These are phyloP conservation scores for Podospora pseudocomata DNA, from an alignment of 495 filamentous ascomycete genomes.

Conservation along the genomic window DNA sequence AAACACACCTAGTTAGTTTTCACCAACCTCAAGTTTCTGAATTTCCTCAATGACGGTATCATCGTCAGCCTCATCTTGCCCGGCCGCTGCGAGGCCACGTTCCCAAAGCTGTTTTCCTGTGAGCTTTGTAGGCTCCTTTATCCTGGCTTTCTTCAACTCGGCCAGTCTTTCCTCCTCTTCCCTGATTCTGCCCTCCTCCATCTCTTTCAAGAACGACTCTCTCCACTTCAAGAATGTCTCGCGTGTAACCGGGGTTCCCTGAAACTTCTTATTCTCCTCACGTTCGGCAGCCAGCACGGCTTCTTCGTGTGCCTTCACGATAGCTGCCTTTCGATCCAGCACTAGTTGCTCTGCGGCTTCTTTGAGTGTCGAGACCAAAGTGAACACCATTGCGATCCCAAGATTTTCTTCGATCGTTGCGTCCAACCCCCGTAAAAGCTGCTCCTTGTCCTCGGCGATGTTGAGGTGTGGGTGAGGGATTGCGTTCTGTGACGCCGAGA, in stretches of 20 bases:
- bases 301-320: slow-evolving; percentile 60
- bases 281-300: slow-evolving; percentile 69
- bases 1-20: slow-evolving; percentile 19
- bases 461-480: slow-evolving; percentile 58
- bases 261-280: slow-evolving; percentile 94
- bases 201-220: slow-evolving; percentile 70
- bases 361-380: slow-evolving; percentile 79
- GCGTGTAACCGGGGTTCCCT: slow-evolving; percentile 78
- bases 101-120: slow-evolving; percentile 86
- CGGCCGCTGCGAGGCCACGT: slow-evolving; percentile 66
- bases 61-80: slow-evolving; percentile 64
- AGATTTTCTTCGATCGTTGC: slow-evolving; percentile 80
- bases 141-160: slow-evolving; percentile 69
- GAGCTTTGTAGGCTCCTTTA: slow-evolving; percentile 60
- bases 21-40: slow-evolving; percentile 63
- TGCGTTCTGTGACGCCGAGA: slow-evolving; percentile 66
- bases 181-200: slow-evolving; percentile 63
- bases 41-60: slow-evolving; percentile 52
- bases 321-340: slow-evolving; percentile 57
- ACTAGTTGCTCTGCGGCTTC: slow-evolving; percentile 82
- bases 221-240: slow-evolving; percentile 85
- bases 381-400: slow-evolving; percentile 98
- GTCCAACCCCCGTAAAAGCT: slow-evolving; percentile 63
- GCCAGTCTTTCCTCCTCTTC: slow-evolving; percentile 67
- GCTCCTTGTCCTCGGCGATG: slow-evolving; percentile 60